Evolutionary conservation across 805 yeast species (phyloP), one percentile per base, ranked within the genome.

Genomic region (Hanseniaspora guilliermondii): DNA sequence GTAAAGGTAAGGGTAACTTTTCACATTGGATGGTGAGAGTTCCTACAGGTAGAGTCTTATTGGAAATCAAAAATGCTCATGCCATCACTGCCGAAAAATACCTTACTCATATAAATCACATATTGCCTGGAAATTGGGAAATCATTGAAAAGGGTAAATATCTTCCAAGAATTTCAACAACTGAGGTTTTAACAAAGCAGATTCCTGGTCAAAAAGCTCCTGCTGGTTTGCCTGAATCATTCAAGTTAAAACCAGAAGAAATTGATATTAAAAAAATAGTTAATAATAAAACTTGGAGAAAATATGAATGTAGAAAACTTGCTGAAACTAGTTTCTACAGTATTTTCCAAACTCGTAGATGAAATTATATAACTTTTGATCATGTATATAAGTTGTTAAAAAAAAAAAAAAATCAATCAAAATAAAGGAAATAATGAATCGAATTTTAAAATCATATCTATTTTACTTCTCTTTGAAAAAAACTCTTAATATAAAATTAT

Each of bases 1-100:
- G 98, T 74, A 93, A 93, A 70, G 98, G 98, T 73, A 93, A 93
- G 71, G 98, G 98, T 70, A 83, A 89, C 0, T 91, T 93, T 66
- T 96, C 87, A 64, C 93, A 87, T 72, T 93, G 97, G 97, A 94
- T 95, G 63, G 85, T 82, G 35, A 80, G 98, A 63, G 93, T 93
- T 14, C 95, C 97, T 40, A 89, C 97, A 0, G 98, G 98, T 3
- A 89, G 88, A 65, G 81, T 93, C 41, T 73, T 89, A 22, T 87
- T 89, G 64, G 98, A 93, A 71, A 80, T 89, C 64, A 73, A 72
- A 40, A 72, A 77, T 58, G 76, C 91, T 61, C 97, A 93, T 68
- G 95, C 87, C 65, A 80, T 78, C 60, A 86, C 87, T 22, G 97
- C 96, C 25, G 78, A 85, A 61, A 96, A 91, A 61, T 93, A 95